Base-by-base conservation (phyloP, 768 basidiomycete genomes). In the Phaeotremella skinneri region DNA sequence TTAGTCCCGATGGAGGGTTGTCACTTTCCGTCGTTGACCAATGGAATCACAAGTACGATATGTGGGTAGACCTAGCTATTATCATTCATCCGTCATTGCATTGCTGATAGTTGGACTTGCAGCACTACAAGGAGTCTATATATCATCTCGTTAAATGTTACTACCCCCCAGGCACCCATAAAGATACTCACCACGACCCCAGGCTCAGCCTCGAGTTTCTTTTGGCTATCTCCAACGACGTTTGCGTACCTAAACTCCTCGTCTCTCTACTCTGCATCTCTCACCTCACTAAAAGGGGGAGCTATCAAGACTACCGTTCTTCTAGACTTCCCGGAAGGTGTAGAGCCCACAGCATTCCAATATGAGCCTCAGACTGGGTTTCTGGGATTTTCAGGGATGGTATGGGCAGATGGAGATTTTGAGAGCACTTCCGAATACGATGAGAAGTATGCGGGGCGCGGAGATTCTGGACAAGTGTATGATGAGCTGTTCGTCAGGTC, bases 351-450 rank as follows among this genome's bases (percentile, higher is more conserved):
- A 9, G 51, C 54, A 11, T 32, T 68, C 5, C 45, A 66, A 25
- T 70, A 56, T 47, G 52, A 69, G 23, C 6, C 17, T 4, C 48
- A 54, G 17, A 47, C 82, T 3, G 83, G 84, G 16, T 67, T 82
- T 47, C 82, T 99, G 34, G 85, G 90, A 4, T 97, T 99, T 80
- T 88, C 90, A 0, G 90, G 89, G 31, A 81, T 84, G 54, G 90
- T 94, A 3, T 87, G 89, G 71, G 77, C 83, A 1, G 88, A 93
- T 59, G 87, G 86, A 1, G 82, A 87, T 60, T 78, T 96, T 48
- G 83, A 81, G 37, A 81, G 84, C 9, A 86, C 87, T 25, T 83
- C 81, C 62, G 81, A 84, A 66, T 82, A 87, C 64, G 90, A 94
- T 23, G 6, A 67, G 48, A 42, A 49, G 32, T 68, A 52, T 25